phyloP scores from a whole-genome alignment of 441 rosid species.

The Mallotus repandus region DNA sequence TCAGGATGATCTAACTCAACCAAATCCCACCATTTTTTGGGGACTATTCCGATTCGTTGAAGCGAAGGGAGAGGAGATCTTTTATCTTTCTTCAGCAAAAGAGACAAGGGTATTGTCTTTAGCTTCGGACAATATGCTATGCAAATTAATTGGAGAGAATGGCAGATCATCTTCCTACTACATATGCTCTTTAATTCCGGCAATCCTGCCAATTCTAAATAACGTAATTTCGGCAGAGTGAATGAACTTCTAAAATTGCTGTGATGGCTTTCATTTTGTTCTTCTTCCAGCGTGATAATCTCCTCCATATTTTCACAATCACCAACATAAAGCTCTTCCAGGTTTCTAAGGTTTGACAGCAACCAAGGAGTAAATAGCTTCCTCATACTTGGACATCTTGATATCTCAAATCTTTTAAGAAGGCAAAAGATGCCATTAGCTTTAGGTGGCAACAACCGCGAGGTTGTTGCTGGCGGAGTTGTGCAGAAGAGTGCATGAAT shows the following conservation, averaged over 20 bases:
- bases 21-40: conserved; percentile 7
- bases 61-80: not conserved
- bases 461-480: too few species aligned
- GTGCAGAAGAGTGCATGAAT: too few species aligned
- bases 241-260: not conserved
- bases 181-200: not conserved
- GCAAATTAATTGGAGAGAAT: not conserved
- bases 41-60: not conserved
- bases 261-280: not conserved
- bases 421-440: too few species aligned
- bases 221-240: not conserved
- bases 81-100: not conserved
- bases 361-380: too few species aligned
- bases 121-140: not conserved
- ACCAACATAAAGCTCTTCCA: too few species aligned
- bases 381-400: too few species aligned
- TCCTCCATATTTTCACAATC: not conserved
- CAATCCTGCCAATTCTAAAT: not conserved
- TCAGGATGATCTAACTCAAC: conserved; percentile 7
- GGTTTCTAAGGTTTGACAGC: too few species aligned
- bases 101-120: not conserved
- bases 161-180: not conserved
- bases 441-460: too few species aligned
- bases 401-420: too few species aligned
- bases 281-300: not conserved